phyloP scores from a whole-genome alignment of 371 early-diverging fungal species.

The Rhizopus arrhizus region DNA sequence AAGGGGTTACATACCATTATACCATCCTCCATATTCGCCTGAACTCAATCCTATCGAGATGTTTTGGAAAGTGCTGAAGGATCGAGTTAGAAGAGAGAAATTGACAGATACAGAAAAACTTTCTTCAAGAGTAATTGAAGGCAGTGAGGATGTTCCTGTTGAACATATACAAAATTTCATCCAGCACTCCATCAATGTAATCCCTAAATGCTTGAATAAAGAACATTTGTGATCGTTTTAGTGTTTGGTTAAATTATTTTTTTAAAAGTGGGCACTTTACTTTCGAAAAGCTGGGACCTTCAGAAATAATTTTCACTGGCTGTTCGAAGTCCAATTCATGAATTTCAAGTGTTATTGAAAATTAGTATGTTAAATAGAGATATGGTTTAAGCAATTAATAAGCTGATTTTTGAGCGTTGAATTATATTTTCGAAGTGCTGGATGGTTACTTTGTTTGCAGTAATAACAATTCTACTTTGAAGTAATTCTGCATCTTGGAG shows the following conservation, averaged over 20 bases:
- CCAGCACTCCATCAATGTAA: slow-evolving; percentile 14
- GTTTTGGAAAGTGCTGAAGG: too few relatives aligned
- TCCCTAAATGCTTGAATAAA: slow-evolving; percentile 8
- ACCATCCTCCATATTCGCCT: slow-evolving; percentile 20
- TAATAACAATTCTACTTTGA: slow-evolving; percentile 12
- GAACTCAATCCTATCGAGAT: slow-evolving; percentile 16
- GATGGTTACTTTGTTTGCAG: slow-evolving; percentile 19
- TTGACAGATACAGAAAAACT: slow-evolving; percentile 11
- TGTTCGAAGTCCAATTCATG: too few relatives aligned
- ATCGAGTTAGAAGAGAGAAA: too few relatives aligned
- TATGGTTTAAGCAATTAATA: slow-evolving; percentile 15
- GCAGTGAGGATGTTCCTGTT: slow-evolving; percentile 7
- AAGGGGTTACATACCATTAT: slow-evolving; percentile 15
- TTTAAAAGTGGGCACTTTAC: background rate
- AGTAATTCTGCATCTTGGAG: slow-evolving; percentile 16
- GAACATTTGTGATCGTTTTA: background rate
- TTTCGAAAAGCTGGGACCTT: too few relatives aligned
- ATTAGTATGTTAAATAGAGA: too few relatives aligned
- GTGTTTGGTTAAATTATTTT: slow-evolving; percentile 9
- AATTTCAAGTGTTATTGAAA: too few relatives aligned
- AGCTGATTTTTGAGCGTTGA: slow-evolving; percentile 21
- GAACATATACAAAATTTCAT: slow-evolving; percentile 12
- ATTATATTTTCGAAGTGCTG: slow-evolving; percentile 16
- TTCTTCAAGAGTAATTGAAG: slow-evolving; percentile 10
- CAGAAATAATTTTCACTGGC: too few relatives aligned